phyloP scores from a whole-genome alignment of 2,329 filamentous ascomycete species.

The Aspergillus eucalypticola region DNA sequence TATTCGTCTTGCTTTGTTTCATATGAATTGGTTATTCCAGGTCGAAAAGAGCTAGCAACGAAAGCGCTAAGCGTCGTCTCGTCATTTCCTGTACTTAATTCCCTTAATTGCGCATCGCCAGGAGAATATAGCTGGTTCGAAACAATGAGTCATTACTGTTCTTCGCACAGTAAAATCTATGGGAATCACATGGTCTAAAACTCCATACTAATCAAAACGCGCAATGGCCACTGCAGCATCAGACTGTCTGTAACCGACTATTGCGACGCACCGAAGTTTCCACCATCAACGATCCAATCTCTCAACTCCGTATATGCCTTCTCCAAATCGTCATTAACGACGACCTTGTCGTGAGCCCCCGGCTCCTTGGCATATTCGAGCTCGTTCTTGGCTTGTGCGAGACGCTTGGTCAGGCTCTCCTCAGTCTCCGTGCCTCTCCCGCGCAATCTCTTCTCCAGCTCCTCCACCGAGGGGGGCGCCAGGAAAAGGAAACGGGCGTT shows the following conservation, averaged over 20 bases:
- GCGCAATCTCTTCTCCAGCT: conserved; percentile 72
- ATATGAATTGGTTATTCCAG: conserved; percentile 30
- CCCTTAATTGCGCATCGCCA: conserved; percentile 33
- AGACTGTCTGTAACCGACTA: conserved; percentile 6
- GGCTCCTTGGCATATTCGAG: conserved; percentile 69
- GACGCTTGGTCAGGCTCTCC: conserved; percentile 64
- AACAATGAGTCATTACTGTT: conserved; percentile 1
- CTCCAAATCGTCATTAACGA: conserved; percentile 67
- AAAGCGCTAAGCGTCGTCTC: conserved; percentile 28
- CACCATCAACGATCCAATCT: conserved; percentile 51
- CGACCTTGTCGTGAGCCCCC: conserved; percentile 65
- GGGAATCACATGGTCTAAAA: not conserved
- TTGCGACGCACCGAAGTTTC: conserved; percentile 34
- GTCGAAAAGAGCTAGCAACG: conserved; percentile 30
- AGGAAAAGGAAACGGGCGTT: conserved; percentile 82
- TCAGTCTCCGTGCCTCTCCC: conserved; percentile 78
- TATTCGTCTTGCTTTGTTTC: conserved; percentile 28
- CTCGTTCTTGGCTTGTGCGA: conserved; percentile 72
- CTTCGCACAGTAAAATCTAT: conserved; percentile 1
- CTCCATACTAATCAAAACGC: not conserved
- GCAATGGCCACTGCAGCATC: not conserved
- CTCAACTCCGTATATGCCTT: conserved; percentile 57
- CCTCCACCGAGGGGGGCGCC: conserved; percentile 72
- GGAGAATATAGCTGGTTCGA: conserved; percentile 24
- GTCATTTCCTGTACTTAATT: conserved; percentile 39